These are phyloP conservation scores for Auricularia sp. DNA, from an alignment of 768 basidiomycete genomes.

Conservation along the genomic window DNA sequence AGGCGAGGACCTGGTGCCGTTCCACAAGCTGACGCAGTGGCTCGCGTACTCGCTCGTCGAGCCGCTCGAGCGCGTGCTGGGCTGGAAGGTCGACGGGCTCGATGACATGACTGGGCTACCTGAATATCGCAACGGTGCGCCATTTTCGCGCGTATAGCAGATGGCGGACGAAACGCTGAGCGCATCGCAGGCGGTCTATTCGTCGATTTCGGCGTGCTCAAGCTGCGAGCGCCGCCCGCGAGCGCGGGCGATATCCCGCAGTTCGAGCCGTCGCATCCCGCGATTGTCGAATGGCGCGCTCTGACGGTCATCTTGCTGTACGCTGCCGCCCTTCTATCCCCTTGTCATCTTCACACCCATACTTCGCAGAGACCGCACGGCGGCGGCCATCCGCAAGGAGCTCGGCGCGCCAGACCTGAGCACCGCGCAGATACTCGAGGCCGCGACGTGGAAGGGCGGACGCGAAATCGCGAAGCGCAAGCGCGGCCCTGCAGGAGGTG, in stretches of 20 bases:
- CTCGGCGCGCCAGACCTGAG: conserved; percentile 46
- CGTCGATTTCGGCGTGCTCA: conserved; percentile 71
- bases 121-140: conserved; percentile 87
- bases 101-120: conserved; percentile 88
- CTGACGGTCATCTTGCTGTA: conserved; percentile 90
- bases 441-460: conserved; percentile 95
- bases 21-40: conserved; percentile 96
- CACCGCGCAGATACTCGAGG: conserved; percentile 83
- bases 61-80: conserved; percentile 63
- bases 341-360: no score
- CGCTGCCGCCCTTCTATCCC: conserved; percentile 19
- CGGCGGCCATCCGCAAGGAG: conserved; percentile 51
- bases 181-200: conserved; percentile 62
- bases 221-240: conserved; percentile 47
- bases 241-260: conserved; percentile 44
- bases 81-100: conserved; percentile 73
- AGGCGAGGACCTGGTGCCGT: conserved; percentile 73
- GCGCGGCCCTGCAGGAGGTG: conserved; percentile 60
- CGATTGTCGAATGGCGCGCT: conserved; percentile 92
- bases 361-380: conserved; percentile 64
- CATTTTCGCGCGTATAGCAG: background rate
- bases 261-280: conserved; percentile 68
- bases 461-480: conserved; percentile 79
- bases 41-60: conserved; percentile 82
- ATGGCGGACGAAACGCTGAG: background rate